Evolutionary conservation across 257 asterid species (phyloP).

Genomic region (Verbena officinalis): DNA sequence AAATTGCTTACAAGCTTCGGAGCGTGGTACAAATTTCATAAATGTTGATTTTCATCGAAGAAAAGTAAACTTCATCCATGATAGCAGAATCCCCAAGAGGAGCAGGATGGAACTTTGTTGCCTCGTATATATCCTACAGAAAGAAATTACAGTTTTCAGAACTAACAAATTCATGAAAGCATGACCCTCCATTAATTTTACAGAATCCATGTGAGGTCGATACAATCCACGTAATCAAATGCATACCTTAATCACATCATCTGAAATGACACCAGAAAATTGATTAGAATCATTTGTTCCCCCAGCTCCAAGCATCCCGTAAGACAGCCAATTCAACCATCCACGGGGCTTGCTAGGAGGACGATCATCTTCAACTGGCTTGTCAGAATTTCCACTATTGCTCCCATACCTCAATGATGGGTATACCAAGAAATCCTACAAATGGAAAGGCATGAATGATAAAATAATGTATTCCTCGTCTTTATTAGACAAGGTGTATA

Average conservation of each 20-base stretch:
- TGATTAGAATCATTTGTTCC: conserved; percentile 91
- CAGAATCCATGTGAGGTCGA: conserved; percentile 9
- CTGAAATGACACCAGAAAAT: conserved; percentile 93
- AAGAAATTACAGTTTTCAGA: conserved; percentile 30
- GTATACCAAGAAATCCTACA: conserved; percentile 71
- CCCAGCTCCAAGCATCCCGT: conserved; percentile 98
- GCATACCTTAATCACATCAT: conserved; percentile 82
- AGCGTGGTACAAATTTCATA: conserved; percentile 55
- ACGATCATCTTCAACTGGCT: conserved; percentile 65
- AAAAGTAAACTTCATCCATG: conserved; percentile 59
- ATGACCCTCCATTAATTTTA: conserved; percentile 2
- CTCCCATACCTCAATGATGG: conserved; percentile 50
- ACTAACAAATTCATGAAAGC: conserved; percentile 19
- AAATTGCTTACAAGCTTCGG: conserved; percentile 61
- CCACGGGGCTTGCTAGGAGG: conserved; percentile 81
- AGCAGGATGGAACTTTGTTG: conserved; percentile 83
- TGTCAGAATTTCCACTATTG: conserved; percentile 49
- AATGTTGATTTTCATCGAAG: conserved; percentile 68
- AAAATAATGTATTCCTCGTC: conserved; percentile 16
- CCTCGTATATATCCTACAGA: conserved; percentile 92
- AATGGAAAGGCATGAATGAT: conserved; percentile 23
- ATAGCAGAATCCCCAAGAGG: conserved; percentile 61
- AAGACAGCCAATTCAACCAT: conserved; percentile 98
- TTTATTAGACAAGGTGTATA: conserved; percentile 21
- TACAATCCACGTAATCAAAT: conserved; percentile 20